These are phyloP conservation scores for Coleophoma crateriformis DNA, from an alignment of 2,329 filamentous ascomycete genomes.

Conservation along the genomic window DNA sequence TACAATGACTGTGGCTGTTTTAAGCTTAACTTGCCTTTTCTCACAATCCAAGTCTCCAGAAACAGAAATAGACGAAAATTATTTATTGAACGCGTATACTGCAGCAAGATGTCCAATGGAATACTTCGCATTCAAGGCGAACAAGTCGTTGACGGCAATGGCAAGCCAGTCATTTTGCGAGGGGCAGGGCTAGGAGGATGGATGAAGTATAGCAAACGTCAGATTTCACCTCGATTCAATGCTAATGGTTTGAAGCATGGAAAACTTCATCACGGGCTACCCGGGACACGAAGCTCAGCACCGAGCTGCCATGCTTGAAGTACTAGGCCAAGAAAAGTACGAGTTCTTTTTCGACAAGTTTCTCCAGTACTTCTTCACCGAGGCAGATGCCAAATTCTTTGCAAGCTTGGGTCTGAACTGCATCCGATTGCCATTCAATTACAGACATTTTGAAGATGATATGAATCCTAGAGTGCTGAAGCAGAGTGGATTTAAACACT, in stretches of 20 bases:
- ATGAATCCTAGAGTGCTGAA: slow-evolving; percentile 40
- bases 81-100: not conserved
- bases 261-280: slow-evolving; percentile 57
- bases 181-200: slow-evolving; percentile 34
- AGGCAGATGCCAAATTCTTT: slow-evolving; percentile 50
- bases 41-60: not conserved
- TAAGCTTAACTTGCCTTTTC: not conserved
- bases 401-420: slow-evolving; percentile 48
- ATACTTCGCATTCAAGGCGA: slow-evolving; percentile 29
- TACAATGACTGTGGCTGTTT: not conserved
- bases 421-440: slow-evolving; percentile 53
- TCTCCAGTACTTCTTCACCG: slow-evolving; percentile 51
- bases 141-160: slow-evolving; percentile 28
- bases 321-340: slow-evolving; percentile 46
- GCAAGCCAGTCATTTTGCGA: slow-evolving; percentile 29
- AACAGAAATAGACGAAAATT: no score
- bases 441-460: slow-evolving; percentile 44
- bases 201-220: slow-evolving; percentile 27
- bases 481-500: slow-evolving; percentile 37
- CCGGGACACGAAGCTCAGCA: slow-evolving; percentile 52
- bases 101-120: slow-evolving; percentile 15
- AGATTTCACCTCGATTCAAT: not conserved
- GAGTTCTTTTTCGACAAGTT: slow-evolving; percentile 53
- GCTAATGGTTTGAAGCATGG: slow-evolving; percentile 31
- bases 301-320: slow-evolving; percentile 42